Evolutionary conservation across 106 monocot species (phyloP).

Genomic region (Acanthochlamys bracteata): DNA sequence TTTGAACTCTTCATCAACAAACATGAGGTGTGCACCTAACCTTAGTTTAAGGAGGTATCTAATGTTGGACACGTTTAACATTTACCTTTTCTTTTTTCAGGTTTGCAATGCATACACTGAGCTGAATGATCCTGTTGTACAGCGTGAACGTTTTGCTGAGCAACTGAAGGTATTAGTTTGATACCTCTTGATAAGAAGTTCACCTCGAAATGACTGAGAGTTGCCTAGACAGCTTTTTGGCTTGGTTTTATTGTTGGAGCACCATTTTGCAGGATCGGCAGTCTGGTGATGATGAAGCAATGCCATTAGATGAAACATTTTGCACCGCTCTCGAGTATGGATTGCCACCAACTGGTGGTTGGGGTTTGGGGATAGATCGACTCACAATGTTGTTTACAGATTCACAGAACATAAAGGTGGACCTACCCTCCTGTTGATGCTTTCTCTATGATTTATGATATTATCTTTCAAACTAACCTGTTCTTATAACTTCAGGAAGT

Average conservation of each 20-base stretch:
- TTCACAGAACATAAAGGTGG: slow-evolving; percentile 92
- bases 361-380: slow-evolving; percentile 91
- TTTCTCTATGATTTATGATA: not conserved
- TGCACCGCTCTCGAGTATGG: slow-evolving; percentile 96
- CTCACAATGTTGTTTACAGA: slow-evolving; percentile 87
- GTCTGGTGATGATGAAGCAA: slow-evolving; percentile 93
- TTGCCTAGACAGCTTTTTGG: not conserved
- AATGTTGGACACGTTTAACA: slow-evolving; percentile 2
- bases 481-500: slow-evolving; percentile 52
- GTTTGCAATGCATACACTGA: slow-evolving; percentile 98
- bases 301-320: slow-evolving; percentile 92
- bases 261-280: slow-evolving; percentile 51
- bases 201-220: no score
- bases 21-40: slow-evolving; percentile 54
- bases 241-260: not conserved
- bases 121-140: slow-evolving; percentile 93
- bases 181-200: no score
- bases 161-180: slow-evolving; percentile 61
- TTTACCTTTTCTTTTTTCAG: slow-evolving; percentile 20
- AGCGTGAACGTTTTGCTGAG: slow-evolving; percentile 77
- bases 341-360: slow-evolving; percentile 88
- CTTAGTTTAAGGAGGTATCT: not conserved
- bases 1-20: slow-evolving; percentile 97
- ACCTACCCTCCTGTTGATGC: not conserved
- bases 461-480: not conserved